Evolutionary conservation across 805 yeast genomes (phyloP), one percentile per base, ranked within the genome.

Genomic region (Dipodascus geniculatus): DNA sequence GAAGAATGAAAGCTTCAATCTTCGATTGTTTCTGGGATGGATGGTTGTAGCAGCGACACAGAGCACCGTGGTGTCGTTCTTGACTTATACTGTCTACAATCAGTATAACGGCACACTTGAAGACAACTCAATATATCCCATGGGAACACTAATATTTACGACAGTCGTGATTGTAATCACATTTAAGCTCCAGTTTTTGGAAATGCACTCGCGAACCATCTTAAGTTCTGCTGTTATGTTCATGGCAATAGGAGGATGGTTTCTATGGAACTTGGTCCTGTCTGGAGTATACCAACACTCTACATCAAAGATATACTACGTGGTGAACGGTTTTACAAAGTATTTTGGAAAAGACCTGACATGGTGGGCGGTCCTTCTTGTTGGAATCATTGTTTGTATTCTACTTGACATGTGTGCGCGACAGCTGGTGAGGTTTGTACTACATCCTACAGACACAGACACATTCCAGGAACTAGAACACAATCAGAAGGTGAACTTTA

Each of bases 211-310:
- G 56, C 74, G 87, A 55, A 83, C 85, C 11, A 76, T 86, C 72
- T 62, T 87, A 38, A 83, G 86, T 22, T 71, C 81, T 59, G 80
- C 81, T 0, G 80, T 93, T 0, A 76, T 82, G 57, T 63, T 78
- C 14, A 73, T 89, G 16, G 87, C 96, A 0, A 82, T 82, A 31
- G 80, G 83, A 23, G 99, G 98, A 1, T 93, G 95, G 83, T 69
- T 85, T 3, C 60, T 82, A 9, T 93, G 97, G 96, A 82, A 87
- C 65, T 74, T 85, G 53, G 65, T 89, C 24, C 77, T 91, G 48
- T 86, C 90, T 64, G 76, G 75, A 2, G 68, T 90, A n/a, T 84
- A 87, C 65, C 71, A 69, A 62, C 67, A 63, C 60, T 78, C 69
- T 63, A 77, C 63, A 52, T 74, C 75, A 35, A 70, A 79, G 53